phyloP scores from a whole-genome alignment of 495 filamentous ascomycete genomes.

The Aspergillus biplanus region DNA sequence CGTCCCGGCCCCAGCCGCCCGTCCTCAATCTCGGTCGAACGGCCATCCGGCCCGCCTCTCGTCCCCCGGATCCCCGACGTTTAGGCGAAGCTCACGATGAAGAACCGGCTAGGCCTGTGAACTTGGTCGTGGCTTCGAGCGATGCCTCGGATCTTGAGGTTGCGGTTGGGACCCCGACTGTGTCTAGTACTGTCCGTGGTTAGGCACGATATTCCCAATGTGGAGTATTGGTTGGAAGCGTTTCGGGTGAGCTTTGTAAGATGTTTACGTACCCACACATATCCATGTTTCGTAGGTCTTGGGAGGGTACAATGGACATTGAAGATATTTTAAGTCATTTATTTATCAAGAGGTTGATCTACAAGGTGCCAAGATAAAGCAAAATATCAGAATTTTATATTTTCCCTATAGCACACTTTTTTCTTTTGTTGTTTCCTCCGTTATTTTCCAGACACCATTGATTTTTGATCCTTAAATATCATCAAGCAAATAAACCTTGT shows the following conservation, averaged over 20 bases:
- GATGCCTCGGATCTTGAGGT: neutral
- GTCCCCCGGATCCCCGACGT: constrained; percentile 20
- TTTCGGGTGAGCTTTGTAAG: too few relatives aligned
- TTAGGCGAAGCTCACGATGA: constrained; percentile 30
- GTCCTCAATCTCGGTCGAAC: constrained; percentile 57
- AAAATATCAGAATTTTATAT: constrained; percentile 7
- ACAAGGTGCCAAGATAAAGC: neutral
- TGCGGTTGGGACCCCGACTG: neutral
- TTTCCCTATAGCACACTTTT: constrained; percentile 15
- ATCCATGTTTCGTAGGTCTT: too few relatives aligned
- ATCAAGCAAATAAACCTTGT: neutral
- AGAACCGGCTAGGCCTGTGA: constrained; percentile 43
- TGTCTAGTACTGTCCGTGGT: constrained; percentile 15
- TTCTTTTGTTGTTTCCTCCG: neutral
- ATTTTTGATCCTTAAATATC: neutral
- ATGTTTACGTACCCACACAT: too few relatives aligned
- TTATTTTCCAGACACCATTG: neutral
- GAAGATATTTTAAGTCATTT: neutral
- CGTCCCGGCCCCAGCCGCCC: constrained; percentile 34
- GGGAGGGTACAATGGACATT: neutral
- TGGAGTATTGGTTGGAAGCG: too few relatives aligned
- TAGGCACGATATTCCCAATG: neutral
- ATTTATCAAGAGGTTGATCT: neutral
- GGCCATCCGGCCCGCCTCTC: constrained; percentile 38
- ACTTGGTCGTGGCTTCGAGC: constrained; percentile 28